Base-by-base conservation (phyloP, 2,329 filamentous ascomycete species). In the Fusarium nelsonii region DNA sequence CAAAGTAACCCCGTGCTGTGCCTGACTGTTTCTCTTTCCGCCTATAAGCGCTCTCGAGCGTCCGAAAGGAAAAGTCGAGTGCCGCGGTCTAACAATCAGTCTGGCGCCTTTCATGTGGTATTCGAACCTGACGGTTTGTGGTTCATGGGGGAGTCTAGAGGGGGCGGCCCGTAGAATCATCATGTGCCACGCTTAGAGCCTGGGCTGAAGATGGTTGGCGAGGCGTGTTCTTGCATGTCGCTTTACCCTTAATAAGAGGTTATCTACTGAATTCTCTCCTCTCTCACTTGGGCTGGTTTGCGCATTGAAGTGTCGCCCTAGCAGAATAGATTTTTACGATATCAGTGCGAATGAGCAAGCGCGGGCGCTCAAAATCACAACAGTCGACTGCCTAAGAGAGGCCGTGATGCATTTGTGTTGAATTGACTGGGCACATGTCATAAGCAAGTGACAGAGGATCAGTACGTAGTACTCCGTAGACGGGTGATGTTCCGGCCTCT, bases 81-180 rank as follows among this genome's bases (percentile, higher is more conserved):
- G 44, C 57, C 57, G 66, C 50, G 28, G 69, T 55, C 52, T 51
- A 53, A 49, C 18, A 28, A 16, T 15, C 55, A 49, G 53, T 48
- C 56, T 41, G 53, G 52, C 50, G 44, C 55, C 40, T 72, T 63
- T 60, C 64, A 70, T 67, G 58, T 68, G 63, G 58, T 56, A 36
- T 39, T 33, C 20, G 28, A 43, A 50, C 48, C 41, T 66, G 58
- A 50, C 45, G 45, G 51, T 57, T 40, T 37, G 37, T 39, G 44
- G 46, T 40, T 43, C 23, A 58, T 44, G 37, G 51, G 52, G 41
- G 20, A 49, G 9, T 18, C 51, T 58, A 62, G 37, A 64, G 63
- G 50, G 58, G 46, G 51, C 46, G 48, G 20, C 36, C 52, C 53
- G 36, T 46, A 48, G 34, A 39, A 51, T 51, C 46, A 59, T 70